Conservation (phyloP, 495 filamentous ascomycete genomes). For the Cryomyces minteri region DNA sequence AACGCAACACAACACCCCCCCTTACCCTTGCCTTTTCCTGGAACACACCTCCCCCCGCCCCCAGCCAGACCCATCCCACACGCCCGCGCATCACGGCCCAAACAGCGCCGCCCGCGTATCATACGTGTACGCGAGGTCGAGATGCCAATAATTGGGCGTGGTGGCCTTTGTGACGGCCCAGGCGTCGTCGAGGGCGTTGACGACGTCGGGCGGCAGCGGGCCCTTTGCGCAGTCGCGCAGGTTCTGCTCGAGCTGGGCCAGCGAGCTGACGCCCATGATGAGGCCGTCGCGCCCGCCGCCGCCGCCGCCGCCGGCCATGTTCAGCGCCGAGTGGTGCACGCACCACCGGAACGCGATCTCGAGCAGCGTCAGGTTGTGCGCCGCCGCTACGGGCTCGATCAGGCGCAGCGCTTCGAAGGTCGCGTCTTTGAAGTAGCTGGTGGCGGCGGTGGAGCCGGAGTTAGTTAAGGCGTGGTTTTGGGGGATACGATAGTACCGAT, state of each 20-base stretch:
- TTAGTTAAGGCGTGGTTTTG: too few relatives aligned
- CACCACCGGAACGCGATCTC: slow-evolving; percentile 74
- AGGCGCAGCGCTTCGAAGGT: slow-evolving; percentile 60
- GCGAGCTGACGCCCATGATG: slow-evolving; percentile 60
- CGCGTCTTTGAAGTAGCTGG: slow-evolving; percentile 51
- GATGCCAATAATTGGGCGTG: slow-evolving; percentile 29
- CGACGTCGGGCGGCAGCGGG: slow-evolving; percentile 68
- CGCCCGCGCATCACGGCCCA: not conserved
- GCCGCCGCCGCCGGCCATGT: slow-evolving; percentile 35
- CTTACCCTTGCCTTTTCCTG: too few relatives aligned
- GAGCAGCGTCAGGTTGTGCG: slow-evolving; percentile 60
- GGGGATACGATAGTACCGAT: too few relatives aligned
- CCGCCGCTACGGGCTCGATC: slow-evolving; percentile 54
- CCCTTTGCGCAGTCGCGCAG: slow-evolving; percentile 68
- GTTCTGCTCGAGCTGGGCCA: slow-evolving; percentile 58
- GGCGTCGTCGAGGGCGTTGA: slow-evolving; percentile 63
- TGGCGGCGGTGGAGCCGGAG: too few relatives aligned
- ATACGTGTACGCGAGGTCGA: slow-evolving; percentile 58
- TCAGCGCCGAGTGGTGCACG: slow-evolving; percentile 62
- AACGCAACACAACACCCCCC: too few relatives aligned
- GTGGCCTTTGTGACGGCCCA: slow-evolving; percentile 42
- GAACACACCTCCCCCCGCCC: too few relatives aligned
- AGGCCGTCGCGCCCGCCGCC: slow-evolving; percentile 50
- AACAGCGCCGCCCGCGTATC: slow-evolving; percentile 52
- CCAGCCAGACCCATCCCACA: too few relatives aligned